Evolutionary conservation across 2,329 filamentous ascomycete species (phyloP).

Genomic region (Alternaria novae-zelandiae): DNA sequence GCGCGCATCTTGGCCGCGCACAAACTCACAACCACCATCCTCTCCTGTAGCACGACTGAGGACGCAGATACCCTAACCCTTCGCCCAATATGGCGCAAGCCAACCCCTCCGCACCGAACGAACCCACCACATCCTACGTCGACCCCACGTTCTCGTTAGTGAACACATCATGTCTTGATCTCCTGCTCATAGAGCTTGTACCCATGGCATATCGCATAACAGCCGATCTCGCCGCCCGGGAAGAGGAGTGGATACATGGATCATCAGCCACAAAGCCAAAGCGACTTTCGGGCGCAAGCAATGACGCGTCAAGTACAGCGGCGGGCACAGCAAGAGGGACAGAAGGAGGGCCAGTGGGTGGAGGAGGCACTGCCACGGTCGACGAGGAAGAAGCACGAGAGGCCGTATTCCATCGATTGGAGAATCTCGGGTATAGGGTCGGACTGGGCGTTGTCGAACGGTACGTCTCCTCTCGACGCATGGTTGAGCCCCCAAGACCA

Average conservation of each 20-base stretch:
- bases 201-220: slow-evolving; percentile 90
- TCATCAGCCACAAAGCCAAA: slow-evolving; percentile 15
- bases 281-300: slow-evolving; percentile 26
- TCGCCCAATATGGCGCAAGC: slow-evolving; percentile 22
- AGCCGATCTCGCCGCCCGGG: slow-evolving; percentile 67
- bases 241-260: slow-evolving; percentile 49
- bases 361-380: slow-evolving; percentile 43
- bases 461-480: slow-evolving; percentile 56
- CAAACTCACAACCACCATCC: not conserved
- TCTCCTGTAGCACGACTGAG: not conserved
- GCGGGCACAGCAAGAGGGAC: slow-evolving; percentile 25
- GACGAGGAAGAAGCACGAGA: slow-evolving; percentile 86
- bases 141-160: slow-evolving; percentile 80
- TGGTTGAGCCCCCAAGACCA: not conserved
- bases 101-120: slow-evolving; percentile 15
- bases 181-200: slow-evolving; percentile 95
- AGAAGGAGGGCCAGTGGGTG: slow-evolving; percentile 17
- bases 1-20: not conserved
- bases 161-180: slow-evolving; percentile 85
- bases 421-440: slow-evolving; percentile 86
- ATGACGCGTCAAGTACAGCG: slow-evolving; percentile 35
- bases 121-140: slow-evolving; percentile 52
- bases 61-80: not conserved
- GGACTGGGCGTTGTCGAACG: slow-evolving; percentile 91
- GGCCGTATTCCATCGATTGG: slow-evolving; percentile 82